A percentile compares a stretch with the other conserved stretches of the same genome.
Evolutionary conservation across 257 asterid genomes (phyloP).

Genomic region (Jacaranda copaia): DNA sequence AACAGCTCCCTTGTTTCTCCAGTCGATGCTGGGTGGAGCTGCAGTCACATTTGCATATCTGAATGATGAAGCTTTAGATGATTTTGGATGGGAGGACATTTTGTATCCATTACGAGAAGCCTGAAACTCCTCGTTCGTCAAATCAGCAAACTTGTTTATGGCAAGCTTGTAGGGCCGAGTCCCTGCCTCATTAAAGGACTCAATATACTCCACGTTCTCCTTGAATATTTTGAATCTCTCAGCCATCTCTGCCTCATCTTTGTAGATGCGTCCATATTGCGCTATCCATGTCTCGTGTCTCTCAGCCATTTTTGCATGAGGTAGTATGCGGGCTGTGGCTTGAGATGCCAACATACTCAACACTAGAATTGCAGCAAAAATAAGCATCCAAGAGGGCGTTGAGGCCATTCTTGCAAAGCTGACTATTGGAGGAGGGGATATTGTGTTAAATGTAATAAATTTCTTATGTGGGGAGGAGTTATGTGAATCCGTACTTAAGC

Average conservation of each 20-base stretch:
- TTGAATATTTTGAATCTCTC: constrained; percentile 4
- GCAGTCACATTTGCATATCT: constrained; percentile 34
- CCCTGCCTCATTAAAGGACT: constrained; percentile 32
- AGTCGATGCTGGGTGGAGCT: constrained; percentile 41
- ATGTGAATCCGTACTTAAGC: background rate
- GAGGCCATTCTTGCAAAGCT: background rate
- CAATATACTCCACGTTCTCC: constrained; percentile 33
- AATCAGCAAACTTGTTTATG: constrained; percentile 38
- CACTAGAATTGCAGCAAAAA: background rate
- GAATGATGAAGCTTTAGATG: background rate
- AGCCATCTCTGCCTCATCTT: background rate
- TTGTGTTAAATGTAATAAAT: background rate
- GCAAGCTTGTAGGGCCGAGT: constrained; percentile 27
- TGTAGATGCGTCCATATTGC: background rate
- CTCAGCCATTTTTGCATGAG: background rate
- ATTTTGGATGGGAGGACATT: background rate
- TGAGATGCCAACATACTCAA: background rate
- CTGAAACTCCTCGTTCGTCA: constrained; percentile 36
- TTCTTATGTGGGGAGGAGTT: background rate
- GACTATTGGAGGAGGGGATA: background rate
- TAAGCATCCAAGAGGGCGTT: background rate
- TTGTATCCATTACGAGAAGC: constrained; percentile 16
- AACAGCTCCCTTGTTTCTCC: constrained; percentile 47
- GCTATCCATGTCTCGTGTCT: background rate
- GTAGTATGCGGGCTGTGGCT: background rate